Conservation (phyloP, 169 alveolate genomes). For the Neospora caninum region DNA sequence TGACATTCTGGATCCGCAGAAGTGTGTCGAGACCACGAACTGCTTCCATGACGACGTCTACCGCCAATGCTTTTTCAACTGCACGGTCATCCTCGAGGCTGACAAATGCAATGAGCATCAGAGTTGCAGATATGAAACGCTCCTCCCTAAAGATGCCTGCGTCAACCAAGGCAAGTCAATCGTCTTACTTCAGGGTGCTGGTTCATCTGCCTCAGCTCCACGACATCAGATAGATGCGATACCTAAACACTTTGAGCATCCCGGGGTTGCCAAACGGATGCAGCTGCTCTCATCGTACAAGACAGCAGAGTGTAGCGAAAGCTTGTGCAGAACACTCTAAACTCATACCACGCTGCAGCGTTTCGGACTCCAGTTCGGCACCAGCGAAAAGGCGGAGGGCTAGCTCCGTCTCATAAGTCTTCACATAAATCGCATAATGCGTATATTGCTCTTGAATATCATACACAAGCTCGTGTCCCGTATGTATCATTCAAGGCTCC, state of each 20-base stretch:
- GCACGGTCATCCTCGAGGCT: conserved; percentile 14
- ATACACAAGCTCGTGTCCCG: too few relatives aligned
- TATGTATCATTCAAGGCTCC: too few relatives aligned
- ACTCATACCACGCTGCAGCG: too few relatives aligned
- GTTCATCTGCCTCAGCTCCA: conserved; percentile 19
- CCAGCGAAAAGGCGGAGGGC: too few relatives aligned
- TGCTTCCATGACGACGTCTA: conserved; percentile 55
- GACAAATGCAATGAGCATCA: conserved; percentile 43
- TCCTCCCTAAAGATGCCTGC: conserved; percentile 44
- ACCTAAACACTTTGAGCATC: not conserved
- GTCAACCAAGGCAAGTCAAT: conserved; percentile 45
- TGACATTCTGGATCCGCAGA: conserved; percentile 14
- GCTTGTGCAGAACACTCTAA: too few relatives aligned
- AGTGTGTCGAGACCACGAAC: not conserved
- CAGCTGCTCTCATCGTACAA: not conserved
- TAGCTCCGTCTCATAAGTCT: too few relatives aligned
- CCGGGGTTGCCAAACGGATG: not conserved
- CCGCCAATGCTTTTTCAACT: conserved; percentile 44
- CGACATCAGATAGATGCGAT: too few relatives aligned
- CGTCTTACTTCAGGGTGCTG: not conserved
- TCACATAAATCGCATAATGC: too few relatives aligned
- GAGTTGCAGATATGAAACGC: conserved; percentile 28
- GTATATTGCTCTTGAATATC: too few relatives aligned
- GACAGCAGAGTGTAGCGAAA: too few relatives aligned
- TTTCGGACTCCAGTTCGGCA: too few relatives aligned